Base-by-base conservation (phyloP, 768 basidiomycete species). In the Brasilioporus rufonigricans region DNA sequence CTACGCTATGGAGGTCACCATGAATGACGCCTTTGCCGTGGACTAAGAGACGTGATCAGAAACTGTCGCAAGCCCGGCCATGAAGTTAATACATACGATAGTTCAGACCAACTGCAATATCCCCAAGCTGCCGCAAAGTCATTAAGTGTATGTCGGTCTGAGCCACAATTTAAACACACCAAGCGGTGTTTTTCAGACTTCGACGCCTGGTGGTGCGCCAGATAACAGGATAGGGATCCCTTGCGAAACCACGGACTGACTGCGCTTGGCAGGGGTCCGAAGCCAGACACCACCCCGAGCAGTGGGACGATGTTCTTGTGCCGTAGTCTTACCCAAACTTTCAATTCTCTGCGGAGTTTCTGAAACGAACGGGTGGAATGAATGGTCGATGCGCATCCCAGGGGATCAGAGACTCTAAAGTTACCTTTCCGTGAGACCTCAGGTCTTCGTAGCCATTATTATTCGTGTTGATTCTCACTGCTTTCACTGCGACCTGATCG, bases 1-100 rank as follows among this genome's bases (percentile, higher is more conserved):
- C 14, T 54, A 74, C 71, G 1, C 71, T 74, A 46, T 75, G 70
- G 12, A 76, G 61, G 52, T 77, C 73, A 10, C 71, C 73, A 48
- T 76, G 74, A 2, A 71, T 46, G 14, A 75, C 44, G 6, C 12
- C 43, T 10, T 56, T 23, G 27, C 24, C 32, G n/a, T 72, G 68
- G 8, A 69, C 70, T 69, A 21, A 44, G 41, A 12, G 4, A 2
- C 3, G 5, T 16, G 11, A 26, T 57, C 1, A 54, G 44, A n/a
- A 41, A 12, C 14, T 18, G 11, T 41, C 21, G 19, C 1, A 26
- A 26, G 14, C 27, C 33, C 8, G 14, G 5, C 8, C 12, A 19
- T 48, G 9, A 24, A 29, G 18, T 41, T 43, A 21, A 10, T 16
- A 54, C 69, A 18, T 40, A 69, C 67, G 60, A 50, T 69, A 58